Evolutionary conservation across 2,329 filamentous ascomycete species (phyloP), one percentile per base, ranked within the genome.

Genomic region (Colletotrichum caudatum): DNA sequence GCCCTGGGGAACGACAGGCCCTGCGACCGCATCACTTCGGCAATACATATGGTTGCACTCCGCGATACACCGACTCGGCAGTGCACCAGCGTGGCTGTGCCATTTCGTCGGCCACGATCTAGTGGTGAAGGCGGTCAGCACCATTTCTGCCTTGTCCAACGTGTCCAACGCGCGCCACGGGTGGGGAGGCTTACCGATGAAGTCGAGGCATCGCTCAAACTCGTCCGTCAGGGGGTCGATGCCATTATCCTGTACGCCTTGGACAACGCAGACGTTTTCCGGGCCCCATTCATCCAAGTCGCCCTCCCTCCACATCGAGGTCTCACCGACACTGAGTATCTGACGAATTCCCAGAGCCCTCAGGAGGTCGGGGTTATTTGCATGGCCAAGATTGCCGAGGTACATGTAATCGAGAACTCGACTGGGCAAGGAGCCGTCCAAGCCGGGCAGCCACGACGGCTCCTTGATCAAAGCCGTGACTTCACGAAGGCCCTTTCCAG

Each of bases 1-100:
- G 96, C 96, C 66, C 93, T 89, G 16, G 96, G 94, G 76, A 98
- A 95, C 0, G 94, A 96, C 74, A 98, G 83, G 29, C 90, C 87
- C 76, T 94, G 82, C 35, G 92, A 87, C 46, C 92, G 91, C 96
- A 99, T 99, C 46, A 98, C 94, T 81, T 98, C 95, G n/a, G 96
- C 96, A 77, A 99, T 99, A 80, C 96, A 98, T 73, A 99, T 98
- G 1, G 95, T 99, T 16, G 96, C 96, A 74, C 94, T 97, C 63
- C 96, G 90, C 62, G 95, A 98, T 66, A 99, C 96, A 59, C 96
- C 96, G 9, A 99, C 96, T 23, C 96, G 92, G 80, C 96, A 99
- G 80, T 99, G 96, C 20, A 99, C 96, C 68, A 99, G 87, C 0
- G 96, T 98, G 33, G 95, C 94, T 5, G 90, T 93, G 39, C 92